Evolutionary conservation across 1,139 yeast genomes (phyloP), one percentile per base, ranked within the genome.

Genomic region (Suhomyces bokatorum): DNA sequence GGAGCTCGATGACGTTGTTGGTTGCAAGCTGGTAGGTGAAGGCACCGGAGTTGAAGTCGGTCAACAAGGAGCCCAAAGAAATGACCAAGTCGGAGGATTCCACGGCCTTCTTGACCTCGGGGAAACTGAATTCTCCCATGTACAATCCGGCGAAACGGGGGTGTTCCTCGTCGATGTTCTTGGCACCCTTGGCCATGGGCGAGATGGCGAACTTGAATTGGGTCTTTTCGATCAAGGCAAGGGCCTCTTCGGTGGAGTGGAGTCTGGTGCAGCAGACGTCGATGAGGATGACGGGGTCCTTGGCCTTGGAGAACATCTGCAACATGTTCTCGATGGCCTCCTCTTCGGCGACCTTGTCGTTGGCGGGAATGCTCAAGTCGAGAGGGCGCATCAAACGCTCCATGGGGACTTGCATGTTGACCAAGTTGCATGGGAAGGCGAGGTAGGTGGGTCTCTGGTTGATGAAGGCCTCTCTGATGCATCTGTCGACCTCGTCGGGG

Each of bases 251-350:
- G 58, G 75, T 77, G 57, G 83, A 85, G 54, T 75, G 75, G 66
- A 87, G 95, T 70, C 96, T 79, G 42, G 83, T 72, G 48, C 90
- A 88, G 75, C 96, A 87, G 35, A 96, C 95, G 69, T 87, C 96
- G 37, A 87, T 89, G 55, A 87, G 73, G 55, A 87, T 79, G 50
- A 86, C 67, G 50, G 96, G 96, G 66, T 81, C 80, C 60, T 77
- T 63, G 39, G 95, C 83, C 37, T 67, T 68, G 51, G 63, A 58
- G 53, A 88, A 73, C 69, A 85, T 63, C 27, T 67, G 66, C 47
- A 80, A 57, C 43, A 85, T 75, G 44, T 73, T 64, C 35, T 80
- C 82, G 46, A 87, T 70, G 40, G 85, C 90, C 65, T 87, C 95
- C 29, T 68, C 70, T 67, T 87, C 91, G 43, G 89, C 80, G 45